Conservation (phyloP, 2,329 filamentous ascomycete genomes). For the Ophiosphaerella korrae region DNA sequence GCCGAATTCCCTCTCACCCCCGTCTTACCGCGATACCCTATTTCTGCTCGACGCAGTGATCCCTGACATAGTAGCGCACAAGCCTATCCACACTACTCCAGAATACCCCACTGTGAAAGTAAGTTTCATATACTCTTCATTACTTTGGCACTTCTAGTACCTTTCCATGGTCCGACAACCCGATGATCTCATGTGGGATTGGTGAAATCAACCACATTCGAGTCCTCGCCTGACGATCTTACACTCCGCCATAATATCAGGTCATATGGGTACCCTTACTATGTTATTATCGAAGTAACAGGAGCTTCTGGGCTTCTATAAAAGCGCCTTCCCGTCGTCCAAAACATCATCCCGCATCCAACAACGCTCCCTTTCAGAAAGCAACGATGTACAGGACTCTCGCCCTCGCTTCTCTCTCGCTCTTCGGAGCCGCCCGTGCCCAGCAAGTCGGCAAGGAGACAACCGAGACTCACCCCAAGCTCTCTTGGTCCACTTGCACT, state of each 20-base stretch:
- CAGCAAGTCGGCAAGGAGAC: constrained; percentile 50
- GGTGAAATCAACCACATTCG: constrained; percentile 20
- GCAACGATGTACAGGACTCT: constrained; percentile 48
- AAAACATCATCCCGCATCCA: constrained; percentile 28
- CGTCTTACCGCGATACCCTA: constrained; percentile 21
- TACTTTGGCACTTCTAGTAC: constrained; percentile 26
- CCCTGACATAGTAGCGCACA: constrained; percentile 27
- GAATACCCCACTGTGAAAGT: constrained; percentile 37
- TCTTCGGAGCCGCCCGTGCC: constrained; percentile 47
- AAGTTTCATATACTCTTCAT: constrained; percentile 45
- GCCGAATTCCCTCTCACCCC: constrained; percentile 13
- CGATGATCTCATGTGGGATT: constrained; percentile 32
- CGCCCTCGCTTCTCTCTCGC: constrained; percentile 47
- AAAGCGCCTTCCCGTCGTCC: constrained; percentile 19
- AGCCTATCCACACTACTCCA: constrained; percentile 42
- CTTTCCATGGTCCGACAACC: constrained; percentile 35
- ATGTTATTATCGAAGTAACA: constrained; percentile 16
- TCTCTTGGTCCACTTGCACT: constrained; percentile 49
- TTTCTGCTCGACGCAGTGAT: constrained; percentile 33
- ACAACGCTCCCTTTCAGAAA: constrained; percentile 32
- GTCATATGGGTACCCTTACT: constrained; percentile 20
- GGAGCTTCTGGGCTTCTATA: constrained; percentile 25
- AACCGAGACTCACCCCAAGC: constrained; percentile 50
- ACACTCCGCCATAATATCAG: constrained; percentile 22
- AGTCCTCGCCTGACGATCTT: constrained; percentile 19